A percentile compares a stretch with the other conserved stretches of the same genome.
Evolutionary conservation across 768 basidiomycete genomes (phyloP).

Genomic region (Suillus luteus): DNA sequence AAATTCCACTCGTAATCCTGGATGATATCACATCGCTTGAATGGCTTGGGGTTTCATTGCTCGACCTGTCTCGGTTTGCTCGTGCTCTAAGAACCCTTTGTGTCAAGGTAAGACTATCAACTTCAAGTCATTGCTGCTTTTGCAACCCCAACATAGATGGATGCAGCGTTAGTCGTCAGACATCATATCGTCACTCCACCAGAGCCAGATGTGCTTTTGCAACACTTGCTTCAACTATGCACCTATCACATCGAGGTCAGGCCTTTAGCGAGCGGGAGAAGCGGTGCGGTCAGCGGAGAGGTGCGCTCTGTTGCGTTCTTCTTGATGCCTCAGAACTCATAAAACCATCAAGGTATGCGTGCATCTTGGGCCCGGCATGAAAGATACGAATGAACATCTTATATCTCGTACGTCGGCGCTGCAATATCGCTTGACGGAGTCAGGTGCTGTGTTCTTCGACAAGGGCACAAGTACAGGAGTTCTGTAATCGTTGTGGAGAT

Average conservation of each 20-base stretch:
- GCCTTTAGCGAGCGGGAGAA: constrained; percentile 71
- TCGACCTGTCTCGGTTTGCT: constrained; percentile 56
- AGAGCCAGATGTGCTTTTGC: constrained; percentile 63
- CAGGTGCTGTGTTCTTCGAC: constrained; percentile 67
- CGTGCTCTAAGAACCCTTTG: constrained; percentile 63
- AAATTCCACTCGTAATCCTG: constrained; percentile 54
- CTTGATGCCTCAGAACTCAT: not conserved
- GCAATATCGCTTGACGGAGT: constrained; percentile 73
- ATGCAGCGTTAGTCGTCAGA: constrained; percentile 59
- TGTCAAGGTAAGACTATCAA: constrained; percentile 44
- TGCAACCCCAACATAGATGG: constrained; percentile 38
- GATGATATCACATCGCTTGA: constrained; percentile 70
- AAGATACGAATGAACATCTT: constrained; percentile 33
- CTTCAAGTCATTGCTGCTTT: not conserved
- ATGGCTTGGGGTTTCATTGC: constrained; percentile 63
- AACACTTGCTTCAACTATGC: constrained; percentile 59
- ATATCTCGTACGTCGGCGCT: constrained; percentile 58
- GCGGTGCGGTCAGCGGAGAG: constrained; percentile 79
- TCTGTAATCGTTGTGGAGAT: constrained; percentile 37
- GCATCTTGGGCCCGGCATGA: constrained; percentile 53
- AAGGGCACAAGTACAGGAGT: constrained; percentile 70
- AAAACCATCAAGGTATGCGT: constrained; percentile 53
- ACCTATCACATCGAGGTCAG: constrained; percentile 72
- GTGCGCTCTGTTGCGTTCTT: constrained; percentile 37
- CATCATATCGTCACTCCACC: constrained; percentile 58